Evolutionary conservation across 768 basidiomycete species (phyloP).

Genomic region (Lactarius hengduanensis): DNA sequence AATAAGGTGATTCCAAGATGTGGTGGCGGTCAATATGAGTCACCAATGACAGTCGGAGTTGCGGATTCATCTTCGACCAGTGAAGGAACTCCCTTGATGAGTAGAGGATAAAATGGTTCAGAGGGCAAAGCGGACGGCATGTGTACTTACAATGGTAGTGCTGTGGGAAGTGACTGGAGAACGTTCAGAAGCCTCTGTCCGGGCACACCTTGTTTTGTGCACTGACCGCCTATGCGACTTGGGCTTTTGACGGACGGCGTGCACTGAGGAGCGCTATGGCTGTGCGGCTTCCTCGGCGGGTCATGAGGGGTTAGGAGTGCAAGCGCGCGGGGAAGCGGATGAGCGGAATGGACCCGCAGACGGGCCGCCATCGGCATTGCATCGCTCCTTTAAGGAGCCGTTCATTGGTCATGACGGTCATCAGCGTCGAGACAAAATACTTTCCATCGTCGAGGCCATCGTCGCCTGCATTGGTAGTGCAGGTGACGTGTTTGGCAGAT

Average conservation of each 20-base stretch:
- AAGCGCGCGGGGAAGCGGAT: not conserved
- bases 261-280: too few relatives aligned
- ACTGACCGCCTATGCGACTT: not conserved
- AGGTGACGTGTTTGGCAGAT: slow-evolving; percentile 63
- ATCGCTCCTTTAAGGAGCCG: not conserved
- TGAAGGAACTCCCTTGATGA: not conserved
- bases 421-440: slow-evolving; percentile 49
- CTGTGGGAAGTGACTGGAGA: not conserved
- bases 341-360: not conserved
- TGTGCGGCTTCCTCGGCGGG: too few relatives aligned
- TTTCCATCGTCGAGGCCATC: slow-evolving; percentile 49
- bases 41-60: not conserved
- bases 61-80: not conserved
- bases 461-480: slow-evolving; percentile 59
- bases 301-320: not conserved
- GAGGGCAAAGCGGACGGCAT: too few relatives aligned
- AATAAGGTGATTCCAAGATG: not conserved
- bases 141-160: not conserved
- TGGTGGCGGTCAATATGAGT: not conserved
- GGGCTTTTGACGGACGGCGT: not conserved
- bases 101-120: not conserved
- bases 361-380: slow-evolving; percentile 11
- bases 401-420: slow-evolving; percentile 26
- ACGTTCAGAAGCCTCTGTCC: not conserved
- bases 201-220: not conserved